Conservation (phyloP, 2,329 filamentous ascomycete species). For the Stagonosporopsis cucurbitacearum region DNA sequence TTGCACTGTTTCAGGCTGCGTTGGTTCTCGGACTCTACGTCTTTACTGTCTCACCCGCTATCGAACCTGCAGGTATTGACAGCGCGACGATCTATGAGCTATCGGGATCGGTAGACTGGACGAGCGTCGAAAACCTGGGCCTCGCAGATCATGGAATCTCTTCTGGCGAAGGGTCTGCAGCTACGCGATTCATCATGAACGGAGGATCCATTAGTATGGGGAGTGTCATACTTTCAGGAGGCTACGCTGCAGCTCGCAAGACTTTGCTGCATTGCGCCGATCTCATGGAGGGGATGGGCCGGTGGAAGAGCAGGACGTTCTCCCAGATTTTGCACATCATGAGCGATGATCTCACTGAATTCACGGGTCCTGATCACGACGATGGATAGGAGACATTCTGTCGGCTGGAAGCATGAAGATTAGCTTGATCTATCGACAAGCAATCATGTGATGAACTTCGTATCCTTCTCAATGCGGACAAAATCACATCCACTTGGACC, state of each 20-base stretch:
- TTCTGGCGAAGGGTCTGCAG: constrained; percentile 31
- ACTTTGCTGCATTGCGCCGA: constrained; percentile 60
- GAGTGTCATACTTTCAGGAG: constrained; percentile 56
- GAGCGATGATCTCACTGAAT: constrained; percentile 58
- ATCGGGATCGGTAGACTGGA: constrained; percentile 60
- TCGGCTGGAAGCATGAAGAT: background rate
- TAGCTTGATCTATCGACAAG: background rate
- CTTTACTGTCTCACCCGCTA: constrained; percentile 52
- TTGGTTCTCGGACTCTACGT: constrained; percentile 60
- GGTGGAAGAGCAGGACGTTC: constrained; percentile 59
- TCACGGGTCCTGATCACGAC: constrained; percentile 12
- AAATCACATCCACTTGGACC: constrained; percentile 19
- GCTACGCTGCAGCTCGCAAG: constrained; percentile 59
- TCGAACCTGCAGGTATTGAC: constrained; percentile 28
- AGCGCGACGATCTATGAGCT: constrained; percentile 52
- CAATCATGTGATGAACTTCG: background rate
- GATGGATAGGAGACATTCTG: background rate
- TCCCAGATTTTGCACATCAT: constrained; percentile 62
- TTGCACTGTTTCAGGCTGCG: constrained; percentile 59
- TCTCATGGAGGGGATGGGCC: constrained; percentile 60
- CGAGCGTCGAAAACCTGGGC: constrained; percentile 54
- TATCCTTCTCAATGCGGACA: background rate
- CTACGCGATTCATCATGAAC: constrained; percentile 55
- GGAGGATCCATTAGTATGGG: constrained; percentile 58
- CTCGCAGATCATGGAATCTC: constrained; percentile 47